Base-by-base conservation (phyloP, 2,329 filamentous ascomycete genomes). In the Aspergillus sp. region DNA sequence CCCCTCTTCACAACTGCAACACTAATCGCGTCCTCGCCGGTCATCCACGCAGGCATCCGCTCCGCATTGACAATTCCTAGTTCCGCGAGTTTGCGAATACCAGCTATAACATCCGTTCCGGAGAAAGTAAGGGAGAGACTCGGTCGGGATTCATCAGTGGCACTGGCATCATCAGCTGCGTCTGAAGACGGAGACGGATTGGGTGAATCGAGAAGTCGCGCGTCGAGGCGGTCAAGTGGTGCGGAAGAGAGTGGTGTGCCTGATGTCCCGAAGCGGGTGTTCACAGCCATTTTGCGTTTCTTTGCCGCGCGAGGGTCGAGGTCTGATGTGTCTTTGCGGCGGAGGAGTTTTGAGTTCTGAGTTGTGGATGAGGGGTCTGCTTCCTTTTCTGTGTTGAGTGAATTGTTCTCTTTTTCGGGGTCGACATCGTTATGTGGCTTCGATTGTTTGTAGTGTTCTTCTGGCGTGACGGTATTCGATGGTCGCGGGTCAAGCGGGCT, bases 41-140 rank as follows among this genome's bases (percentile, higher is more conserved):
- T 95, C 89, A 96, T 89, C 92, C 92, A 96, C 0, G 90, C 90
- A 0, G 93, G 92, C 90, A 96, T 93, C 58, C 82, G 85, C 69
- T 88, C 84, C 1, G 91, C 89, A 72, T 96, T 87, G 28, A 96
- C 81, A 4, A 80, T 67, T 0, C 91, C 92, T 17, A 86, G 79
- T 74, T 96, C 92, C 0, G 94, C 90, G 34, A 96, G 82, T 70
- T 90, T 87, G 52, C 91, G 84, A 25, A 96, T 83, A 0, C 93
- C 93, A 0, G 89, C 89, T 77, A 96, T 94, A 3, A 96, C 88
- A 72, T 96, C 91, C 0, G 84, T 76, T 0, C 93, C 93, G 45
- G 89, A 85, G 64, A 97, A 91, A 0, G 86, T 88, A 9, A 96
- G 76, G 3, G 74, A 75, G 2, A 79, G 62, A 4, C 74, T 68